Percentiles rank a stretch among this genome's conserved stretches.
phyloP scores from a whole-genome alignment of 495 filamentous ascomycete genomes.

The Talaromyces stipitatus region DNA sequence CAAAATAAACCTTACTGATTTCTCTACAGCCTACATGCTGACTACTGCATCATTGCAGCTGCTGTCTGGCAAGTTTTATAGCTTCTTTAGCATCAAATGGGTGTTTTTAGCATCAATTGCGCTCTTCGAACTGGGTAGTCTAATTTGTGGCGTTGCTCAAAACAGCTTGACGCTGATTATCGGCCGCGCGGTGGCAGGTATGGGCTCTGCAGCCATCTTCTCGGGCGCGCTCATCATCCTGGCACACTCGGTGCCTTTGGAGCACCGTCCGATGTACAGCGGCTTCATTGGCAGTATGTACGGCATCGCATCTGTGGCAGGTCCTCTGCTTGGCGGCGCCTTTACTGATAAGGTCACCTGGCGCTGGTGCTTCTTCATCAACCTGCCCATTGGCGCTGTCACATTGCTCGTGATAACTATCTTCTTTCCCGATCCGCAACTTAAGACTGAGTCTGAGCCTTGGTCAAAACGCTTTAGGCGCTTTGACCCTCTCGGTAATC shows the following conservation, averaged over 20 bases:
- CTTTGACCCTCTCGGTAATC: constrained; percentile 24
- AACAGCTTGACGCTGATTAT: background rate
- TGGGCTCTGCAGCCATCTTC: background rate
- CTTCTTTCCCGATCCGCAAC: constrained; percentile 16
- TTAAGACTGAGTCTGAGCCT: constrained; percentile 1
- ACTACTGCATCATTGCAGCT: background rate
- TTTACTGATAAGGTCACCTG: constrained; percentile 35
- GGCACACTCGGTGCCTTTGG: background rate
- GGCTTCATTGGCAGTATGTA: constrained; percentile 30
- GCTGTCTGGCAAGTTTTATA: background rate
- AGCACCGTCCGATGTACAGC: constrained; percentile 15
- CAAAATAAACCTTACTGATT: no score
- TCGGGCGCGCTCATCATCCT: background rate
- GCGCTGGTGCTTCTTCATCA: constrained; percentile 50
- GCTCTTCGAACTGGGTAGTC: background rate
- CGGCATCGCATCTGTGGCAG: constrained; percentile 29
- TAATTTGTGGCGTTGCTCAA: background rate
- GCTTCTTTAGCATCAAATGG: background rate
- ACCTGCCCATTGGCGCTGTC: constrained; percentile 43
- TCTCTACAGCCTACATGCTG: background rate
- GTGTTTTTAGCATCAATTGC: background rate
- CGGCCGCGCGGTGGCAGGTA: background rate
- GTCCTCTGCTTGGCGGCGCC: constrained; percentile 42
- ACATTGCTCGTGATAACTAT: constrained; percentile 24
- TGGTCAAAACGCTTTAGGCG: constrained; percentile 19